Evolutionary conservation across 2,329 filamentous ascomycete species (phyloP).

Genomic region (Aspergillus sergii): DNA sequence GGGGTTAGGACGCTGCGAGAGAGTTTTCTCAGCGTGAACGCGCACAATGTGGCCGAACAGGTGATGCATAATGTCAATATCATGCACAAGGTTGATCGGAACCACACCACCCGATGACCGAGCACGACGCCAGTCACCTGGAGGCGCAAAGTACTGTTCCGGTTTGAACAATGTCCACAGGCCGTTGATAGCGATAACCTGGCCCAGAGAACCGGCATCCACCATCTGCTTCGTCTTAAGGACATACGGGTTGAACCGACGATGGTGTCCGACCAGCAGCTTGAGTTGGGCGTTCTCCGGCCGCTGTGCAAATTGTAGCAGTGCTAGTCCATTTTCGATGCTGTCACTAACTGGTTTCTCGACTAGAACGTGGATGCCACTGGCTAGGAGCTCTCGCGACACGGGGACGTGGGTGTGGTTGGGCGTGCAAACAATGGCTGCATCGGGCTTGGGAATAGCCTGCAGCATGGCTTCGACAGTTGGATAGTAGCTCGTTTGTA

Average conservation of each 20-base stretch:
- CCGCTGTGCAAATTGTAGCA: slow-evolving; percentile 24
- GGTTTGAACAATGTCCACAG: slow-evolving; percentile 60
- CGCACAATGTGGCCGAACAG: slow-evolving; percentile 57
- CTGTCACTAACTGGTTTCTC: slow-evolving; percentile 59
- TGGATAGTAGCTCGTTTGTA: slow-evolving; percentile 43
- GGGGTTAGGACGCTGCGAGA: slow-evolving; percentile 42
- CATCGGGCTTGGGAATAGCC: slow-evolving; percentile 48
- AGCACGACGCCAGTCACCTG: slow-evolving; percentile 52
- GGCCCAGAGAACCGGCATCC: slow-evolving; percentile 45
- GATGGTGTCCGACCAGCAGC: slow-evolving; percentile 61
- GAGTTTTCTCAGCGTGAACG: slow-evolving; percentile 54
- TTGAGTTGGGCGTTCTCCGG: slow-evolving; percentile 36
- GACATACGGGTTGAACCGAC: slow-evolving; percentile 62
- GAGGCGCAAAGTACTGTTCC: slow-evolving; percentile 51
- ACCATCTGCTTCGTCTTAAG: slow-evolving; percentile 53
- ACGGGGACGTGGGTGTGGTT: slow-evolving; percentile 60
- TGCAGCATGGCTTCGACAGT: slow-evolving; percentile 50
- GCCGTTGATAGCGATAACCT: slow-evolving; percentile 56
- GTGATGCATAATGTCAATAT: slow-evolving; percentile 61
- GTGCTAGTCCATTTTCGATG: slow-evolving; percentile 24
- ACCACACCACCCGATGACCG: slow-evolving; percentile 54
- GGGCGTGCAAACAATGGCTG: slow-evolving; percentile 62
- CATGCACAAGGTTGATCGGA: slow-evolving; percentile 64
- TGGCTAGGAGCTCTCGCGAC: slow-evolving; percentile 51
- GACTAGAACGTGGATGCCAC: slow-evolving; percentile 56